Percentiles rank a stretch among this genome's conserved stretches.
Evolutionary conservation across 2,329 filamentous ascomycete genomes (phyloP).

Genomic region (Blastomyces silverae): DNA sequence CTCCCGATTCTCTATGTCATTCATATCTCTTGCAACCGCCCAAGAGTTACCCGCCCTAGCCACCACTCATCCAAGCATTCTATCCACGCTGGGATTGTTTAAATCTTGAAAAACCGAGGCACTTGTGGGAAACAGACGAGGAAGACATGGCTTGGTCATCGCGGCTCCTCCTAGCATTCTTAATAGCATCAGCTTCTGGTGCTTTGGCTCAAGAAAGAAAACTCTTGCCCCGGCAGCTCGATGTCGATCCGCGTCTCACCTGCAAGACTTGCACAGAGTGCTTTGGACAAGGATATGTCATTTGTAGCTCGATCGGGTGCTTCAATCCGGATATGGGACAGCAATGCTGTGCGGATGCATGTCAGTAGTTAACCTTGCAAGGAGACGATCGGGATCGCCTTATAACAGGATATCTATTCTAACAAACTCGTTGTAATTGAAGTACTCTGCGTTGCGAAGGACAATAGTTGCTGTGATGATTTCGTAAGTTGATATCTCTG

Average conservation of each 20-base stretch:
- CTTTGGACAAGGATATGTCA: conserved; percentile 12
- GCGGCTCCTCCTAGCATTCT: background rate
- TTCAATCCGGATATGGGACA: conserved; percentile 10
- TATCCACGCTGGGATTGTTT: background rate
- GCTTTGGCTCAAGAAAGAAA: conserved; percentile 1
- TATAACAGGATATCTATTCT: background rate
- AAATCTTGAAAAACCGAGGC: background rate
- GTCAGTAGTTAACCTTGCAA: conserved; percentile 9
- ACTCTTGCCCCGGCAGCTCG: conserved; percentile 5
- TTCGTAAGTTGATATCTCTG: conserved; percentile 4
- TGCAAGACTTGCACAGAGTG: conserved; percentile 17
- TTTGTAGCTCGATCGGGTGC: conserved; percentile 10
- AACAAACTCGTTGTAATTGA: background rate
- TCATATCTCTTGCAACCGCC: background rate
- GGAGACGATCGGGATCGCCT: background rate
- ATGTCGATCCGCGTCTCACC: conserved; percentile 4
- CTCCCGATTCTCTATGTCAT: background rate
- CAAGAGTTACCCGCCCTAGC: background rate
- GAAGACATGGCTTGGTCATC: background rate
- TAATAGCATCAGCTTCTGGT: background rate
- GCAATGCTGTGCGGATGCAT: conserved; percentile 14
- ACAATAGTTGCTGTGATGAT: conserved; percentile 15
- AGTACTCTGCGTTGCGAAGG: conserved; percentile 13
- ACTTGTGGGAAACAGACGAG: background rate
- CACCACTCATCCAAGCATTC: background rate